Percentiles rank a stretch among this genome's conserved stretches.
These are phyloP conservation scores for Kwoniella heveanensis DNA, from an alignment of 768 basidiomycete species.

Conservation along the genomic window DNA sequence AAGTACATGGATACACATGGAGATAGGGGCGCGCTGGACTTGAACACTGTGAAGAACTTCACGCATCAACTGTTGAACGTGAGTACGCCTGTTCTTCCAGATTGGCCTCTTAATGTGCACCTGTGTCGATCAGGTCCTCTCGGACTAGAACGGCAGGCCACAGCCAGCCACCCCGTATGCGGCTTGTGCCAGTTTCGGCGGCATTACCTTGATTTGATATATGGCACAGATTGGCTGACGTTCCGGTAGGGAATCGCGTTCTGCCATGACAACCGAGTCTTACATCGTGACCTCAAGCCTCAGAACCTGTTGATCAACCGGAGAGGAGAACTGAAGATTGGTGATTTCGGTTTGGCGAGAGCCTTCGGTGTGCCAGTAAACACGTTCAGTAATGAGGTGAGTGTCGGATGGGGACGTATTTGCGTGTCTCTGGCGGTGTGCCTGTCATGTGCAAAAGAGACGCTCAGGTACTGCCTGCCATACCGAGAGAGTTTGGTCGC, in stretches of 20 bases:
- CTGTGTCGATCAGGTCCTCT: no score
- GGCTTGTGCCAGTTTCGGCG: no score
- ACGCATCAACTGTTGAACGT: slow-evolving; percentile 92
- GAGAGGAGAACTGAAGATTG: slow-evolving; percentile 93
- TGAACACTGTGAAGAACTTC: slow-evolving; percentile 85
- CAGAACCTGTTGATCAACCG: slow-evolving; percentile 97
- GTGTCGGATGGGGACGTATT: slow-evolving; percentile 10
- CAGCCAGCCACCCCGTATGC: no score
- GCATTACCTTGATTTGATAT: no score
- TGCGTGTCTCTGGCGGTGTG: no score
- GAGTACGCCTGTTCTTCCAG: slow-evolving; percentile 8
- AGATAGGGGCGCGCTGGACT: slow-evolving; percentile 89
- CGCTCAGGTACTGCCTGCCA: no score
- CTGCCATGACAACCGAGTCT: slow-evolving; percentile 96
- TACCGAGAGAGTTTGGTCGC: no score
- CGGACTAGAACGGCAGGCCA: neutral
- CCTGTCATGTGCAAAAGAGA: no score
- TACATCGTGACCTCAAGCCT: slow-evolving; percentile 96
- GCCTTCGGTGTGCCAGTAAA: slow-evolving; percentile 99
- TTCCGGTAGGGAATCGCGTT: slow-evolving; percentile 87
- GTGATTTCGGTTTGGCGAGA: slow-evolving; percentile 94
- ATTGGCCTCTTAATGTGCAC: no score
- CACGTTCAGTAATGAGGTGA: slow-evolving; percentile 90
- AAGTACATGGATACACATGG: slow-evolving; percentile 99
- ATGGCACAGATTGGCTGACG: no score